These are phyloP conservation scores for Lagerstroemia speciosa DNA, from an alignment of 345 rosid genomes.

Conservation along the genomic window DNA sequence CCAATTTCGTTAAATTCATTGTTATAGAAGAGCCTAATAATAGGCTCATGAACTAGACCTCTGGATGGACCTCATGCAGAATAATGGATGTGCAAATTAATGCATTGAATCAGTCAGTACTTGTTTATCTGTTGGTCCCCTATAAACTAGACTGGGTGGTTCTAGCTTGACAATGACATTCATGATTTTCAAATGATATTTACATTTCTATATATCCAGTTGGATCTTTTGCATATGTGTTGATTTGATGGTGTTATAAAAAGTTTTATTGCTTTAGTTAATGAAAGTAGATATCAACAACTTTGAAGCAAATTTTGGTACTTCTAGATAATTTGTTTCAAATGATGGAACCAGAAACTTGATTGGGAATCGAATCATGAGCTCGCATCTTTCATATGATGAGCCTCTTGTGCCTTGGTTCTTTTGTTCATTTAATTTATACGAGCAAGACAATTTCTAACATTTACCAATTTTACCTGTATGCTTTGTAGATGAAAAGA, in stretches of 20 bases:
- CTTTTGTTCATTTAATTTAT: background rate
- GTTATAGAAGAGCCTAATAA: background rate
- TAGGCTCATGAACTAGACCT: background rate
- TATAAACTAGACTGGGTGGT: background rate
- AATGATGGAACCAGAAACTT: no score
- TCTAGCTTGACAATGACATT: background rate
- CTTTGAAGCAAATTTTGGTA: background rate
- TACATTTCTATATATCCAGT: background rate
- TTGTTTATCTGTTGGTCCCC: background rate
- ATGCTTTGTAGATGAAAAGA: conserved; percentile 52
- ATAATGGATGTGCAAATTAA: background rate
- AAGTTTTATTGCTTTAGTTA: background rate
- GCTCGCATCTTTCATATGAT: background rate
- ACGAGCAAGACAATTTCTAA: background rate
- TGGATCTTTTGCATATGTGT: background rate
- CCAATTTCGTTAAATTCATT: background rate
- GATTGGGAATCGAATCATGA: background rate
- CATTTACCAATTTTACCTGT: background rate
- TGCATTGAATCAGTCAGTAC: background rate
- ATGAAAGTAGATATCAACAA: background rate
- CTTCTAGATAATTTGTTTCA: background rate
- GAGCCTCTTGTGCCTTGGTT: background rate
- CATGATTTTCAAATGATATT: background rate
- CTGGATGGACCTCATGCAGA: background rate
- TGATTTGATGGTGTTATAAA: background rate